phyloP scores from a whole-genome alignment of 2,329 filamentous ascomycete genomes.

The Epichloe typhina region DNA sequence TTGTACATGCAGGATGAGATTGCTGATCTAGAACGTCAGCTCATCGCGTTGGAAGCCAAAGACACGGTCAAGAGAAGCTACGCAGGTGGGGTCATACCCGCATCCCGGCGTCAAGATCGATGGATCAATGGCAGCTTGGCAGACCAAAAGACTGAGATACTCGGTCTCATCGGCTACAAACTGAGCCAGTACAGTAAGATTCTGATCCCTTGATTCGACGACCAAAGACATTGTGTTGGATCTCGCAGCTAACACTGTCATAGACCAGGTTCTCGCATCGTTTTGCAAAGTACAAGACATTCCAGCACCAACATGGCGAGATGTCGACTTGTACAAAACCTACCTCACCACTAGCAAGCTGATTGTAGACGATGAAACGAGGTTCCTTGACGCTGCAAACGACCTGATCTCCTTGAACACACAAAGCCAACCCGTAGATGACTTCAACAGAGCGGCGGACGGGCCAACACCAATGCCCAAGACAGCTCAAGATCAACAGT shows the following conservation, averaged over 20 bases:
- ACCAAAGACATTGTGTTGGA: neutral
- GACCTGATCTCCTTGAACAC: slow-evolving; percentile 36
- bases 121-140: slow-evolving; percentile 43
- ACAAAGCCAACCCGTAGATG: slow-evolving; percentile 4
- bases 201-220: neutral
- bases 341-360: slow-evolving; percentile 43
- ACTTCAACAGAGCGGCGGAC: slow-evolving; percentile 8
- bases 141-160: slow-evolving; percentile 44
- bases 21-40: slow-evolving; percentile 63
- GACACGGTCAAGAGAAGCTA: slow-evolving; percentile 35
- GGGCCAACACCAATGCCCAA: slow-evolving; percentile 13
- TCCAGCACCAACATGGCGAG: slow-evolving; percentile 32
- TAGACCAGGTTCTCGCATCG: slow-evolving; percentile 46
- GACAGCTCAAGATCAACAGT: slow-evolving; percentile 3
- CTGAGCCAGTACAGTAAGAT: slow-evolving; percentile 52
- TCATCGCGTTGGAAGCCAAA: slow-evolving; percentile 51
- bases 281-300: slow-evolving; percentile 41
- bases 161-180: slow-evolving; percentile 52
- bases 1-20: slow-evolving; percentile 80
- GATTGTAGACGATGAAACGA: slow-evolving; percentile 45
- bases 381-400: slow-evolving; percentile 41
- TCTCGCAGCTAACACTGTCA: slow-evolving; percentile 5
- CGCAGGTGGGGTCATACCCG: slow-evolving; percentile 34
- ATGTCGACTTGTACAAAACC: slow-evolving; percentile 32
- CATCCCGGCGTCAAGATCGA: slow-evolving; percentile 45